Evolutionary conservation across 768 basidiomycete species (phyloP).

Genomic region (Kwoniella sp.): DNA sequence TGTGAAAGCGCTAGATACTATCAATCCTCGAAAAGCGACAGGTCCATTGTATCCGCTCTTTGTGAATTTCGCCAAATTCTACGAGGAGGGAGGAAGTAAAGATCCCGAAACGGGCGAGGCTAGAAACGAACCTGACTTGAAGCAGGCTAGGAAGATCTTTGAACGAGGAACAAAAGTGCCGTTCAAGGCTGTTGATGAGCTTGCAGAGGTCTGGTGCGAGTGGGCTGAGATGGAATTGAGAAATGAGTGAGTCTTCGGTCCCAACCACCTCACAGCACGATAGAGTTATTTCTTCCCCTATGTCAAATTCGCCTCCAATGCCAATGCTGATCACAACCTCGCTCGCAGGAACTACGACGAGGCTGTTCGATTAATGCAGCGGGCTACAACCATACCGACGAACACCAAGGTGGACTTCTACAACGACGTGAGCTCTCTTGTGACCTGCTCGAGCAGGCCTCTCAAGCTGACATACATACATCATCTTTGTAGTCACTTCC

Average conservation of each 20-base stretch:
- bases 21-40: slow-evolving; percentile 84
- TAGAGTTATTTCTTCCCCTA: background rate
- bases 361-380: slow-evolving; percentile 91
- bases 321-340: slow-evolving; percentile 8
- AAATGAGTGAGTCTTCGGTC: slow-evolving; percentile 70
- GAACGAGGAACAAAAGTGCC: slow-evolving; percentile 90
- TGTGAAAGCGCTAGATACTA: slow-evolving; percentile 80
- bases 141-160: slow-evolving; percentile 84
- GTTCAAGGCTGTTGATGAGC: slow-evolving; percentile 93
- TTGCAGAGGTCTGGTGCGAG: slow-evolving; percentile 98
- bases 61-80: slow-evolving; percentile 94
- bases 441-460: background rate
- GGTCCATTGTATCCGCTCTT: slow-evolving; percentile 87
- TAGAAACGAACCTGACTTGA: slow-evolving; percentile 76
- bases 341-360: slow-evolving; percentile 90
- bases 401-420: slow-evolving; percentile 89
- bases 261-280: background rate
- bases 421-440: slow-evolving; percentile 71
- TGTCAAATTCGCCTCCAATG: too few species aligned
- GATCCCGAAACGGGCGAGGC: slow-evolving; percentile 60
- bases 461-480: slow-evolving; percentile 8
- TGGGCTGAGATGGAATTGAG: slow-evolving; percentile 98
- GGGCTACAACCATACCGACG: slow-evolving; percentile 87
- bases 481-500: slow-evolving; percentile 68
- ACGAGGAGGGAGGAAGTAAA: slow-evolving; percentile 84